Conservation (phyloP, 768 basidiomycete species). For the Hortiboletus campestris region DNA sequence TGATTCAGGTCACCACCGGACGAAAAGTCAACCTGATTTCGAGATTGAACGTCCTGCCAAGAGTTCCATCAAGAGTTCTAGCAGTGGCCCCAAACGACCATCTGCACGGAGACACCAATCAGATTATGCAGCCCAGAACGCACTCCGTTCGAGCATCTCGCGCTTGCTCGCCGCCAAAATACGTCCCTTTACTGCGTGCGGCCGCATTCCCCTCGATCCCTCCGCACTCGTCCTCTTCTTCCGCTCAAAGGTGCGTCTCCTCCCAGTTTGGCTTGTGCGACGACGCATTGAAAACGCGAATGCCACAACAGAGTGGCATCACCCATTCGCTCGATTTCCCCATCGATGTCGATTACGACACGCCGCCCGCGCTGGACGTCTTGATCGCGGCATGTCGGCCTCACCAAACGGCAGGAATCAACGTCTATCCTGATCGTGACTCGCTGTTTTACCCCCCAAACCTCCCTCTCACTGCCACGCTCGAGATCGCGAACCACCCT, state of each 20-base stretch:
- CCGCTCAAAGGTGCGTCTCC: conserved; percentile 60
- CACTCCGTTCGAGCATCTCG: conserved; percentile 54
- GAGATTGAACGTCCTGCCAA: conserved; percentile 56
- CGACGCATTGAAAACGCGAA: background rate
- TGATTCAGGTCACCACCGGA: conserved; percentile 35
- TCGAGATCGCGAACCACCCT: conserved; percentile 80
- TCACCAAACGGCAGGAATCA: conserved; percentile 51
- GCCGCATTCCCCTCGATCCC: conserved; percentile 69
- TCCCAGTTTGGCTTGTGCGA: background rate
- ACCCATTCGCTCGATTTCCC: conserved; percentile 82
- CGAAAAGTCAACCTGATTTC: conserved; percentile 52
- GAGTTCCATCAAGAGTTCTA: conserved; percentile 31
- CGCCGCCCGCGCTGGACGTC: conserved; percentile 76
- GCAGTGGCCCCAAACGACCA: conserved; percentile 31
- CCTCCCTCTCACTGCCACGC: conserved; percentile 69
- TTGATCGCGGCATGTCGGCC: conserved; percentile 73
- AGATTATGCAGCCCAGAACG: conserved; percentile 50
- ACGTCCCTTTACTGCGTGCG: conserved; percentile 61
- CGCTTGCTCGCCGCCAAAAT: conserved; percentile 57
- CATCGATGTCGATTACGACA: conserved; percentile 70
- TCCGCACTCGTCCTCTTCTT: conserved; percentile 72
- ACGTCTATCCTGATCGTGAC: conserved; percentile 57
- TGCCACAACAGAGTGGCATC: conserved; percentile 57
- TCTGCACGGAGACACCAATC: conserved; percentile 33
- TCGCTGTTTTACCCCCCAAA: conserved; percentile 71